phyloP scores from a whole-genome alignment of 2,329 filamentous ascomycete genomes.

The Tympanopsis confertula region DNA sequence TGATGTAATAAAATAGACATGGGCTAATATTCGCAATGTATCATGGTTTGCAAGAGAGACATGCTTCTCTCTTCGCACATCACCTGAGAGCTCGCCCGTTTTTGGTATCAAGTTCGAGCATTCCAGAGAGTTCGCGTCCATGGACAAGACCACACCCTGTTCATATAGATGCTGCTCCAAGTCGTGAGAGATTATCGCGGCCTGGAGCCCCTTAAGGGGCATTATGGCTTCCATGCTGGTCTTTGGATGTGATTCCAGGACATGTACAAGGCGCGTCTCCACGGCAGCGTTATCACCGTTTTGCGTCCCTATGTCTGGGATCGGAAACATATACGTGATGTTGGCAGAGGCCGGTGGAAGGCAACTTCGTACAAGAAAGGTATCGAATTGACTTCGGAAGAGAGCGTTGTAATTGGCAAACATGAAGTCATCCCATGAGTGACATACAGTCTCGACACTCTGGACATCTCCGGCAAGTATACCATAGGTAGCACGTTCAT shows the following conservation, averaged over 20 bases:
- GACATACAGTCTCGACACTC: constrained; percentile 66
- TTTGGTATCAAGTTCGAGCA: constrained; percentile 30
- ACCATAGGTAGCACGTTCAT: constrained; percentile 83
- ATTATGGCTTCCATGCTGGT: constrained; percentile 46
- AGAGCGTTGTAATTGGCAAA: constrained; percentile 84
- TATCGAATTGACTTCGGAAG: constrained; percentile 68
- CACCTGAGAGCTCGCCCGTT: constrained; percentile 19
- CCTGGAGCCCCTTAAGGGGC: constrained; percentile 66
- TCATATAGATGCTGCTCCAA: constrained; percentile 44
- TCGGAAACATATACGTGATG: constrained; percentile 45
- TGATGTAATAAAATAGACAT: constrained; percentile 54
- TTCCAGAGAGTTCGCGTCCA: constrained; percentile 29
- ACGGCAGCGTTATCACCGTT: constrained; percentile 42
- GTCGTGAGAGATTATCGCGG: constrained; percentile 58
- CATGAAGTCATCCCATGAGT: constrained; percentile 74
- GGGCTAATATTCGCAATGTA: constrained; percentile 56
- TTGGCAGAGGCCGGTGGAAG: constrained; percentile 38
- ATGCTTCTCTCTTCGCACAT: constrained; percentile 30
- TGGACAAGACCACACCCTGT: constrained; percentile 40
- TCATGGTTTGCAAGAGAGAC: constrained; percentile 46
- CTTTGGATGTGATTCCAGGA: constrained; percentile 41
- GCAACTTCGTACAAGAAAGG: constrained; percentile 47
- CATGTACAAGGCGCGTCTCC: constrained; percentile 46
- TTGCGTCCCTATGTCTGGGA: constrained; percentile 54
- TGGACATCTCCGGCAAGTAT: constrained; percentile 74